Evolutionary conservation across 192 early-diverging fungal species (phyloP).

Genomic region (Thamnidium elegans): DNA sequence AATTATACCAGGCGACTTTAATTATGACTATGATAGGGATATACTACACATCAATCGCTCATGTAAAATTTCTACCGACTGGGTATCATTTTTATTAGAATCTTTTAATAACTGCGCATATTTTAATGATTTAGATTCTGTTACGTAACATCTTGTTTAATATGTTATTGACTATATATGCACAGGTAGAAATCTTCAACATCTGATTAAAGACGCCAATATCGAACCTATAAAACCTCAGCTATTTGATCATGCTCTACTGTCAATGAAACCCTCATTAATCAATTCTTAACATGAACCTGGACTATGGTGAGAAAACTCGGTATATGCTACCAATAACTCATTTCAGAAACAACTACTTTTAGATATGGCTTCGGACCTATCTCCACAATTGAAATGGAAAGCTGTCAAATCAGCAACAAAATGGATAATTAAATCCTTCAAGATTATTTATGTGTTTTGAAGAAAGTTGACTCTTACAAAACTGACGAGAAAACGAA

Average conservation of each 20-base stretch:
- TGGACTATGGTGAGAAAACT: no score
- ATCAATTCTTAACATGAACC: no score
- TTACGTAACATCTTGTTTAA: background rate
- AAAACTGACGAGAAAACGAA: no score
- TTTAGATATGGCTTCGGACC: no score
- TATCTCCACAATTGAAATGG: background rate
- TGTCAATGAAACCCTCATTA: background rate
- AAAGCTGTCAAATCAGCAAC: background rate
- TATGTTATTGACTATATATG: slow-evolving; percentile 1
- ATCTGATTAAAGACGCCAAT: background rate
- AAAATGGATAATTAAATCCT: background rate
- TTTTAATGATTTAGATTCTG: background rate
- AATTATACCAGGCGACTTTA: background rate
- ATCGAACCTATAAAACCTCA: background rate
- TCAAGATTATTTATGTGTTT: background rate
- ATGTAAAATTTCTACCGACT: background rate
- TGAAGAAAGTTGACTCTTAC: no score
- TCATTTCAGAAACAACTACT: no score
- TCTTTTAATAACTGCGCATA: background rate
- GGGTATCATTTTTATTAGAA: background rate
- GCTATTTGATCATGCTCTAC: background rate
- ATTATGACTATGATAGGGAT: background rate
- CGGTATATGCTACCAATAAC: no score
- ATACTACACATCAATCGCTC: no score
- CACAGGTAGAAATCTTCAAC: background rate